phyloP scores from a whole-genome alignment of 1,284 basidiomycete genomes.

The Cryptococcus depauperatus region DNA sequence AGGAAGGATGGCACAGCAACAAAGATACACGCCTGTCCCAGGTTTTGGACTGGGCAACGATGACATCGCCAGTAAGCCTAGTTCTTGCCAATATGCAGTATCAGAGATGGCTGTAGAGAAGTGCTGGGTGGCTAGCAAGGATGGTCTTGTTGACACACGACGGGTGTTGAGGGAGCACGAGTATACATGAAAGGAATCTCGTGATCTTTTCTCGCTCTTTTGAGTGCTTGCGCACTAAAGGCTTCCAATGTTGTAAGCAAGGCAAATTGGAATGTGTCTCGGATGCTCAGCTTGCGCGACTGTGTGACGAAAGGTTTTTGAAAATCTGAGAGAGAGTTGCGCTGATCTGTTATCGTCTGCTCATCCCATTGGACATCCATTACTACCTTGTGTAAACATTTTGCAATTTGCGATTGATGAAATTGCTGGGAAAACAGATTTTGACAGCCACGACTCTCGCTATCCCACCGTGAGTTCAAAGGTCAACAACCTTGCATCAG shows the following conservation, averaged over 20 bases:
- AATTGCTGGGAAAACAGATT: constrained; percentile 1
- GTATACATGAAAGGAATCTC: too few relatives aligned
- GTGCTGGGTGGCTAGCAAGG: neutral
- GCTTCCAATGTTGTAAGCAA: too few relatives aligned
- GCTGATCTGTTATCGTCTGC: neutral
- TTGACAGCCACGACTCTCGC: constrained; percentile 4
- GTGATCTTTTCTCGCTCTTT: neutral
- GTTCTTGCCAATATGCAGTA: neutral
- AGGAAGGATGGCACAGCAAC: constrained; percentile 10
- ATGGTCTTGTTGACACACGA: neutral
- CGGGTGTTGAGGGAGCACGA: too few relatives aligned
- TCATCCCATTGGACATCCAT: too few relatives aligned
- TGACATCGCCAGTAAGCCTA: constrained; percentile 7
- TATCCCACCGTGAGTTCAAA: constrained; percentile 20
- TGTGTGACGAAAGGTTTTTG: neutral
- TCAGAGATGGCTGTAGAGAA: neutral
- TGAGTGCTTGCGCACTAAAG: too few relatives aligned
- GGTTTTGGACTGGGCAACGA: constrained; percentile 8
- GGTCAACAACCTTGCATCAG: neutral
- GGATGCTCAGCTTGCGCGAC: neutral
- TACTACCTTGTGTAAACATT: neutral
- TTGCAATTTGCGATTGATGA: neutral
- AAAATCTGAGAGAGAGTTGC: neutral
- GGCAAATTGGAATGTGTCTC: too few relatives aligned
- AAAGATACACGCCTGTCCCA: constrained; percentile 16